Percentiles rank a stretch among this genome's conserved stretches.
phyloP scores from a whole-genome alignment of 768 basidiomycete species.

The Serendipita vermifera region DNA sequence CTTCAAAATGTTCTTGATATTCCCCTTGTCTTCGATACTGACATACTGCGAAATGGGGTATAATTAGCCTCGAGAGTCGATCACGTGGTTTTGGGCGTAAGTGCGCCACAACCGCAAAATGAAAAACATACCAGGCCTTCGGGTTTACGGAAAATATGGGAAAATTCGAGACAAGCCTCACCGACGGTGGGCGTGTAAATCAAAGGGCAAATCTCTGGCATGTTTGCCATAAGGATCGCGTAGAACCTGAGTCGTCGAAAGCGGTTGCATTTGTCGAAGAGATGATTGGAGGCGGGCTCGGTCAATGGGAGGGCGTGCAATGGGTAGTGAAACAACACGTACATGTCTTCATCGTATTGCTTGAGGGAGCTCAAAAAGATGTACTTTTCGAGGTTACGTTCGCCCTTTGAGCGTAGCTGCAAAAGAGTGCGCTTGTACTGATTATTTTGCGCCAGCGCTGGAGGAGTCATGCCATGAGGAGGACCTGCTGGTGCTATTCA shows the following conservation, averaged over 20 bases:
- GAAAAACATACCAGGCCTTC: slow-evolving; percentile 48
- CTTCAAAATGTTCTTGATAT: slow-evolving; percentile 50
- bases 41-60: slow-evolving; percentile 39
- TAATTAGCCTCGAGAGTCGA: background rate
- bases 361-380: slow-evolving; percentile 71
- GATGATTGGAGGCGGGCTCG: slow-evolving; percentile 49
- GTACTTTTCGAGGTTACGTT: slow-evolving; percentile 67
- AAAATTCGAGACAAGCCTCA: slow-evolving; percentile 77
- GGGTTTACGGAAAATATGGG: slow-evolving; percentile 59
- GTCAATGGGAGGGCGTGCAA: slow-evolving; percentile 69
- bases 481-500: slow-evolving; percentile 31
- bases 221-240: slow-evolving; percentile 9
- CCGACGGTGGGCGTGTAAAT: slow-evolving; percentile 92
- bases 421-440: slow-evolving; percentile 47
- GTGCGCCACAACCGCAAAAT: slow-evolving; percentile 9
- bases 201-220: slow-evolving; percentile 48
- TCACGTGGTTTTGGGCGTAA: background rate
- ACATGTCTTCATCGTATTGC: slow-evolving; percentile 55
- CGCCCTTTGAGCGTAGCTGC: slow-evolving; percentile 59
- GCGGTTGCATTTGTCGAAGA: background rate
- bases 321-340: background rate
- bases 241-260: background rate
- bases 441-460: slow-evolving; percentile 37
- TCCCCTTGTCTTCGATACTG: slow-evolving; percentile 73
- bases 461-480: slow-evolving; percentile 47